These are phyloP conservation scores for Fusarium domesticum DNA, from an alignment of 2,329 filamentous ascomycete genomes.

Conservation along the genomic window DNA sequence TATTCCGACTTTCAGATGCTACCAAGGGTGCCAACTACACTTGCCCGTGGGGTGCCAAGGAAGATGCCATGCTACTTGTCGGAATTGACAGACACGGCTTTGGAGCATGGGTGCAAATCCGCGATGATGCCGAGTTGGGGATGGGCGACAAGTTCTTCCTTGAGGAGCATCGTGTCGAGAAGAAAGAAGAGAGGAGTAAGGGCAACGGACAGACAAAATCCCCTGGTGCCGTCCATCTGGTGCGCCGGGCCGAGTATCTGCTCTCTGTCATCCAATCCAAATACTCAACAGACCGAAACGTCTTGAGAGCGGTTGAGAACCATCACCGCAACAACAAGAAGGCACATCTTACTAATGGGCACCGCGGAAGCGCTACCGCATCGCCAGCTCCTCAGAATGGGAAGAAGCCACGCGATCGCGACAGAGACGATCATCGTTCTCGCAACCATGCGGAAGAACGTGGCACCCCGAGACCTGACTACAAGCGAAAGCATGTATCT, in stretches of 20 bases:
- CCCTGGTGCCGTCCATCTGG: conserved; percentile 94
- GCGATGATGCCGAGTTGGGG: conserved; percentile 83
- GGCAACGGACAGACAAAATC: conserved; percentile 79
- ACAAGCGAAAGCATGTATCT: conserved; percentile 60
- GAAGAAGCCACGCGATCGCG: conserved; percentile 47
- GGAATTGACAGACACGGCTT: conserved; percentile 93
- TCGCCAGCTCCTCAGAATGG: conserved; percentile 61
- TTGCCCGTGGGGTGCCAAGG: conserved; percentile 85
- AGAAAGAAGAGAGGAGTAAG: conserved; percentile 87
- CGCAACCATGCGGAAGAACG: conserved; percentile 52
- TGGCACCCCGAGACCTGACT: conserved; percentile 50
- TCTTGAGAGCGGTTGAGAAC: conserved; percentile 80
- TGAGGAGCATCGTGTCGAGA: conserved; percentile 96
- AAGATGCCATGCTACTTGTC: conserved; percentile 95
- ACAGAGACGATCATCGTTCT: conserved; percentile 49
- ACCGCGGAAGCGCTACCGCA: conserved; percentile 64
- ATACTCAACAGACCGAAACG: conserved; percentile 71
- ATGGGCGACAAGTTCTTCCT: conserved; percentile 91
- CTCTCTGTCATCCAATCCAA: conserved; percentile 89
- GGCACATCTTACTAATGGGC: conserved; percentile 52
- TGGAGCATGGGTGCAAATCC: conserved; percentile 91
- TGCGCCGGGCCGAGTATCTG: conserved; percentile 90
- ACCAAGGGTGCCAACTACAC: conserved; percentile 90
- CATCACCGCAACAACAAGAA: conserved; percentile 96
- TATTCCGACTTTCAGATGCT: conserved; percentile 85